Evolutionary conservation across 1,284 basidiomycete genomes (phyloP).

Genomic region (Ustilago esculenta): DNA sequence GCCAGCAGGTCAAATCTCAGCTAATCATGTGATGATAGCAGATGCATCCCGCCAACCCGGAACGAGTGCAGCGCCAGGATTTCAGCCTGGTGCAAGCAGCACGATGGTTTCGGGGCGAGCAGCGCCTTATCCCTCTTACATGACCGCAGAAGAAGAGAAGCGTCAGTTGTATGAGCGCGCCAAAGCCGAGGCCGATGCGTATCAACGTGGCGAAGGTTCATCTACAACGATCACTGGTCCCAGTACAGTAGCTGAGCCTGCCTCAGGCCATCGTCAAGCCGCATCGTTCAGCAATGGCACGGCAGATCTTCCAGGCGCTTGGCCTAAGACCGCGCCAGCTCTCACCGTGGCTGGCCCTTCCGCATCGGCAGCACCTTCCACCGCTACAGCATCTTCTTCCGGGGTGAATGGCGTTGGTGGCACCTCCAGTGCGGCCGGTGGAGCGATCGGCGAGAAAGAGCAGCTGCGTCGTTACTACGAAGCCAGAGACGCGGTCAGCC

Average conservation of each 20-base stretch:
- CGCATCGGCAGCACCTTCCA: not conserved
- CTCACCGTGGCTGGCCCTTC: not conserved
- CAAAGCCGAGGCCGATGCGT: constrained; percentile 49
- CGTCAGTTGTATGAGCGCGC: constrained; percentile 52
- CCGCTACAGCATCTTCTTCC: not conserved
- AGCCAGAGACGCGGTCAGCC: constrained; percentile 52
- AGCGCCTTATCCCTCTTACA: constrained; percentile 43
- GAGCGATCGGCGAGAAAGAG: constrained; percentile 46
- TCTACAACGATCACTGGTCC: not conserved
- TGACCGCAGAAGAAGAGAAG: constrained; percentile 59
- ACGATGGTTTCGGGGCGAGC: constrained; percentile 31
- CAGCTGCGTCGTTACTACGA: constrained; percentile 57
- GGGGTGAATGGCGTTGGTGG: not conserved
- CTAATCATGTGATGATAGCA: not conserved
- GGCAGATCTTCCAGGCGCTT: constrained; percentile 16
- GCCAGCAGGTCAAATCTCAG: not conserved
- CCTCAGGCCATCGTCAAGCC: constrained; percentile 10
- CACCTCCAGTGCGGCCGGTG: not conserved
- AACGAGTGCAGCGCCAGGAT: not conserved
- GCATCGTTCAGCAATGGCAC: constrained; percentile 16
- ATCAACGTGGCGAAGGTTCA: constrained; percentile 30
- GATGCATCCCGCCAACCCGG: not conserved
- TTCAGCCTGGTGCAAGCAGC: constrained; percentile 1
- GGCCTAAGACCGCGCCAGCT: constrained; percentile 6
- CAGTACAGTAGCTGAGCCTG: not conserved